Percentiles rank a stretch among this genome's conserved stretches.
phyloP scores from a whole-genome alignment of 768 basidiomycete species.

The Termitomyces sp. region DNA sequence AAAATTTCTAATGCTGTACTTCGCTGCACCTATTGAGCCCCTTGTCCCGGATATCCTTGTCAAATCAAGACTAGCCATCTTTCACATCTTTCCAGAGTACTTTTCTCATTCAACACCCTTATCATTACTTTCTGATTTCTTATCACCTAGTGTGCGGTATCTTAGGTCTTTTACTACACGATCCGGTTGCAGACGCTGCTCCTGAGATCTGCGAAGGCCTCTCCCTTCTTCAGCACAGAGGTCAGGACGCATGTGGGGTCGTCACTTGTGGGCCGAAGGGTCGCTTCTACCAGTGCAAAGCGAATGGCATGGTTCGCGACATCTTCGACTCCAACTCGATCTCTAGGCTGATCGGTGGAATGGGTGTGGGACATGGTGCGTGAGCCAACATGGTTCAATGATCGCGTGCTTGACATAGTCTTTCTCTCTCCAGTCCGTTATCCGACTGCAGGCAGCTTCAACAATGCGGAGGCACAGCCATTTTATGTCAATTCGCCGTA shows the following conservation, averaged over 20 bases:
- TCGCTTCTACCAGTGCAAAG: constrained; percentile 96
- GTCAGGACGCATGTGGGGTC: constrained; percentile 97
- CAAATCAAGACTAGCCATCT: background rate
- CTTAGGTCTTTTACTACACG: constrained; percentile 80
- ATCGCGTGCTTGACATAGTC: background rate
- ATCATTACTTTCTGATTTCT: constrained; percentile 8
- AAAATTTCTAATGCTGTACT: constrained; percentile 19
- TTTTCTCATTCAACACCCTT: background rate
- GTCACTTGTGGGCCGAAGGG: constrained; percentile 95
- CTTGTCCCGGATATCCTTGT: constrained; percentile 7
- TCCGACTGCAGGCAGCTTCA: constrained; percentile 96
- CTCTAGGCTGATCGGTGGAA: constrained; percentile 76
- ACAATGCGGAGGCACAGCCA: constrained; percentile 95
- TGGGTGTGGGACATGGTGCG: constrained; percentile 96
- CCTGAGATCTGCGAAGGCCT: constrained; percentile 91
- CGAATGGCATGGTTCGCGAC: constrained; percentile 98
- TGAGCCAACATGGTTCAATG: constrained; percentile 12
- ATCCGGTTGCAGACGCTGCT: constrained; percentile 69
- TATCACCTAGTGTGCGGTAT: constrained; percentile 77
- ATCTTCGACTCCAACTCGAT: constrained; percentile 84
- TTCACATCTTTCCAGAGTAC: constrained; percentile 4
- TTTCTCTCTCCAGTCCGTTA: constrained; percentile 67
- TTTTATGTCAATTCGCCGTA: constrained; percentile 99
- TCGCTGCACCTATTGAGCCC: constrained; percentile 4
- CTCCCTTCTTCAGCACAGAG: constrained; percentile 93